Evolutionary conservation across 192 early-diverging fungal genomes (phyloP).

Genomic region (Mortierella hygrophila): DNA sequence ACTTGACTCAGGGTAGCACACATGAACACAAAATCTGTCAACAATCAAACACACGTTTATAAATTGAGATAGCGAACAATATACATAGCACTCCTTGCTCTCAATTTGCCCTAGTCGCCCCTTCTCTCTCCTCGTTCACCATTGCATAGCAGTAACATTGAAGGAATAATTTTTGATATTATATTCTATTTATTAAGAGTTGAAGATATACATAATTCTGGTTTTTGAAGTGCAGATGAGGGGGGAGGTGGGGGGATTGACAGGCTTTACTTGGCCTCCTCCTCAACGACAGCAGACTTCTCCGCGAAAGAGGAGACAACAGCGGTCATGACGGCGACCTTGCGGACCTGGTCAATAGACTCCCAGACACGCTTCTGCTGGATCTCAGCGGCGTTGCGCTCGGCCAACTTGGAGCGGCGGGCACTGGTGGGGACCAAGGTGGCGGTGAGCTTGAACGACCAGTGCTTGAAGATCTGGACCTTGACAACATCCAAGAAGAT

Average conservation of each 20-base stretch:
- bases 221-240: background rate
- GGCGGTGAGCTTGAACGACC: conserved; percentile 89
- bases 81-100: too few species aligned
- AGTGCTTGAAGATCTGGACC: conserved; percentile 79
- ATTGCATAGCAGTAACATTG: background rate
- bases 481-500: conserved; percentile 86
- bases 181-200: conserved; percentile 5
- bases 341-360: conserved; percentile 35
- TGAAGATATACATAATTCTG: conserved; percentile 6
- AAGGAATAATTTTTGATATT: background rate
- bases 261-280: conserved; percentile 13
- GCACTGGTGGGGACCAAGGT: conserved; percentile 76
- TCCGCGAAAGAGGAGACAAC: conserved; percentile 30
- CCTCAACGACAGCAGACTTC: background rate
- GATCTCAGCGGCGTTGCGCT: conserved; percentile 57
- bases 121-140: too few species aligned
- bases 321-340: conserved; percentile 50
- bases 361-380: conserved; percentile 63
- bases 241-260: background rate
- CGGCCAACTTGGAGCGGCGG: conserved; percentile 69
- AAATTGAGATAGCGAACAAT: too few species aligned
- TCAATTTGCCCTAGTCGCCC: too few species aligned
- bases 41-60: background rate
- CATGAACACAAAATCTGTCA: background rate
- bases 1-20: background rate